Percentiles rank a stretch among this genome's conserved stretches.
Conservation (phyloP, 2,329 filamentous ascomycete species). For the Cladophialophora carrionii region DNA sequence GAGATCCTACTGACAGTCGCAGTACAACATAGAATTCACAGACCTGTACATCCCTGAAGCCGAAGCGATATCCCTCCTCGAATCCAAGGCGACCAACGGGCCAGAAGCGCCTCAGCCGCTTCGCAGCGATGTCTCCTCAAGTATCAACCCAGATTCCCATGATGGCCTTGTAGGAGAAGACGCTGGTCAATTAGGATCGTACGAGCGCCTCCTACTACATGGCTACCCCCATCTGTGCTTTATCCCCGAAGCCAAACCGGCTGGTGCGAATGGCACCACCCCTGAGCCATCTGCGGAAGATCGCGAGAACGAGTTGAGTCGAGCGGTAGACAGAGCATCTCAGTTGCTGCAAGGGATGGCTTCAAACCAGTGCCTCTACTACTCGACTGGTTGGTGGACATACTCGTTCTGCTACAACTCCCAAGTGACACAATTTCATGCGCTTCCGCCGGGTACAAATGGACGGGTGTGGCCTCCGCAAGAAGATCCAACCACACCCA, state of each 20-base stretch:
- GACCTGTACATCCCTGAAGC: constrained; percentile 57
- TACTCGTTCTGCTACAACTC: constrained; percentile 92
- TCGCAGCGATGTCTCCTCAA: constrained; percentile 23
- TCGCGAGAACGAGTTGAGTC: constrained; percentile 76
- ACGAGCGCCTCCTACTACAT: constrained; percentile 71
- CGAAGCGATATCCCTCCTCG: constrained; percentile 29
- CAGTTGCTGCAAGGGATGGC: constrained; percentile 78
- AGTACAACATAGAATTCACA: constrained; percentile 82
- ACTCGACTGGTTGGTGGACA: constrained; percentile 88
- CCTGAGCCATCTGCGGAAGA: constrained; percentile 65
- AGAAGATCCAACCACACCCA: constrained; percentile 73
- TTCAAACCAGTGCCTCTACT: constrained; percentile 75
- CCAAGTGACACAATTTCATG: constrained; percentile 88
- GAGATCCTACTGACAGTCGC: constrained; percentile 27
- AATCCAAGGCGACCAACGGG: constrained; percentile 11
- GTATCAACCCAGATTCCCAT: constrained; percentile 29
- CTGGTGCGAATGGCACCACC: constrained; percentile 66
- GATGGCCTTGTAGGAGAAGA: constrained; percentile 36
- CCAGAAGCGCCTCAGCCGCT: neutral
- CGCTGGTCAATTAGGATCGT: constrained; percentile 19
- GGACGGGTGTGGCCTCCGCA: constrained; percentile 70
- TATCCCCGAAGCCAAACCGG: constrained; percentile 70
- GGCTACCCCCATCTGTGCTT: constrained; percentile 79
- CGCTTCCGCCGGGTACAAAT: constrained; percentile 70
- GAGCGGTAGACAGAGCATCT: constrained; percentile 76